These are phyloP conservation scores for Dioscorea zingiberensis DNA, from an alignment of 106 monocot genomes.

Conservation along the genomic window DNA sequence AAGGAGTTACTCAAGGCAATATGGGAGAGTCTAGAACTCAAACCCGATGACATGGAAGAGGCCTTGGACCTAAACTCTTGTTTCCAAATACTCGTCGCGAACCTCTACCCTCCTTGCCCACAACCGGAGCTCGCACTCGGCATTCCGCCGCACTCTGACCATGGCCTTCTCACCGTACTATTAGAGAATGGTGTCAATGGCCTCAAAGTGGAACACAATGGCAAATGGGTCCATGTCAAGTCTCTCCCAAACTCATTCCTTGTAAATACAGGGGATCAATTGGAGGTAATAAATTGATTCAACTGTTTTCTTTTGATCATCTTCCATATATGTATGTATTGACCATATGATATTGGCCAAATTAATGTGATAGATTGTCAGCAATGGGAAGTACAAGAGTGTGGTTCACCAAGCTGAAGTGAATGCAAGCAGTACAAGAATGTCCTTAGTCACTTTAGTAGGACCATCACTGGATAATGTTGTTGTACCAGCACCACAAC, in stretches of 20 bases:
- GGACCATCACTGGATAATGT: conserved; percentile 38
- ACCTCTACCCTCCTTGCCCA: conserved; percentile 52
- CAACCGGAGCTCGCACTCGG: conserved; percentile 40
- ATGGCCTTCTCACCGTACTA: conserved; percentile 61
- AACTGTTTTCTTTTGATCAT: not conserved
- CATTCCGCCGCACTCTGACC: conserved; percentile 60
- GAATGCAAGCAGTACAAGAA: conserved; percentile 24
- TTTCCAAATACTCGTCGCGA: conserved; percentile 28
- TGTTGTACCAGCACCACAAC: conserved; percentile 43
- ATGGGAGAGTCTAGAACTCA: too few relatives aligned
- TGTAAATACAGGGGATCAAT: conserved; percentile 44
- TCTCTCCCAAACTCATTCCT: too few relatives aligned
- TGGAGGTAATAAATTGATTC: conserved; percentile 36
- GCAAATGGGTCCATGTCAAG: too few relatives aligned
- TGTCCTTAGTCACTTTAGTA: conserved; percentile 34
- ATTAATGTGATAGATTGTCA: too few relatives aligned
- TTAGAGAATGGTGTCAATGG: conserved; percentile 54
- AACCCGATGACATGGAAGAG: too few relatives aligned
- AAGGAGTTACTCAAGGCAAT: too few relatives aligned
- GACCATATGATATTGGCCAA: too few relatives aligned
- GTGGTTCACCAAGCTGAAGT: conserved; percentile 50
- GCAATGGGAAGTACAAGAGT: conserved; percentile 60
- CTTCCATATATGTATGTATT: not conserved
- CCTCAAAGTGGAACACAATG: conserved; percentile 7
- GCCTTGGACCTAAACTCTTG: conserved; percentile 30